Percentiles rank a stretch among this genome's conserved stretches.
Evolutionary conservation across 176 grass and related monocot species (phyloP).

Genomic region (Phoenix roebelenii): DNA sequence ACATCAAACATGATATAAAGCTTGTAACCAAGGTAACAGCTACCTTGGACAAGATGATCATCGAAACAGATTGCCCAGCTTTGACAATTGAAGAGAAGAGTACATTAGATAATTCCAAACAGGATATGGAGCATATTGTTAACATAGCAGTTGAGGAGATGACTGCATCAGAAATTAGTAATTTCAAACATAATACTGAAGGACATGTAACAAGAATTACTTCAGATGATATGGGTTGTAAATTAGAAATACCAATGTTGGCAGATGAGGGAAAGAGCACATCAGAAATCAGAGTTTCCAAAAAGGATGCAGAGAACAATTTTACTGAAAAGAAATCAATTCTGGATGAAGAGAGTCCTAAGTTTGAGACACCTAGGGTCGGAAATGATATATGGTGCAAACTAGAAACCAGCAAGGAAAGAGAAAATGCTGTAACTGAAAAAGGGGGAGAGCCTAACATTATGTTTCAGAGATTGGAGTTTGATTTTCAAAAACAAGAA

Average conservation of each 20-base stretch:
- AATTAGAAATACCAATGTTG: conserved; percentile 18
- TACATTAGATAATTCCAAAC: neutral
- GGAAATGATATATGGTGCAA: conserved; percentile 6
- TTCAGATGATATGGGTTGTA: conserved; percentile 16
- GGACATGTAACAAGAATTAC: conserved; percentile 10
- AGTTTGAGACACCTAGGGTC: no score
- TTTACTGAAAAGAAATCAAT: conserved; percentile 9
- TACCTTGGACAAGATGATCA: conserved; percentile 2
- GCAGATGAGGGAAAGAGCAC: conserved; percentile 10
- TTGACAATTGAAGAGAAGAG: conserved; percentile 8
- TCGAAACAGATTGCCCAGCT: neutral
- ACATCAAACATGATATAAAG: neutral
- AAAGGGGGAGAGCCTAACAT: neutral
- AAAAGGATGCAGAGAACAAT: conserved; percentile 16
- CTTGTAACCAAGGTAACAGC: neutral
- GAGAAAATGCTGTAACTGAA: conserved; percentile 4
- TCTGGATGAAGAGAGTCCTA: no score
- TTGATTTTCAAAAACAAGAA: neutral
- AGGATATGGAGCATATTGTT: neutral
- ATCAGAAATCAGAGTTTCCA: conserved; percentile 3
- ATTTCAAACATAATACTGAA: conserved; percentile 21
- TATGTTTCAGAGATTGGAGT: neutral
- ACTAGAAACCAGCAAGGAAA: conserved; percentile 16
- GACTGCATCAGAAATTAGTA: conserved; percentile 9
- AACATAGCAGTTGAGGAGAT: conserved; percentile 6